Evolutionary conservation across 805 yeast species (phyloP).

Genomic region (Scheffersomyces amazonensis): DNA sequence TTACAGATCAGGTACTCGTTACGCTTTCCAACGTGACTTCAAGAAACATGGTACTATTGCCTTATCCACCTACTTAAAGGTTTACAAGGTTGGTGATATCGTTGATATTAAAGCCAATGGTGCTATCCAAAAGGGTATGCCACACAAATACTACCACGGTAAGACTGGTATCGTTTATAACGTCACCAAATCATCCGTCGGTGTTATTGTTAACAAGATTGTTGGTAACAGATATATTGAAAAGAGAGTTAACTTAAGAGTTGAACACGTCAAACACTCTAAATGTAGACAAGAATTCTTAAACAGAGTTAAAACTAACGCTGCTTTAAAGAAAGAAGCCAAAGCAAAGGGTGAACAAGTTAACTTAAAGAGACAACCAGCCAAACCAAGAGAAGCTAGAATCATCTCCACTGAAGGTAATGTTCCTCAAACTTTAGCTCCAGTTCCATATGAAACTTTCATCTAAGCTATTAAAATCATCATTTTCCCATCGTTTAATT

Average conservation of each 20-base stretch:
- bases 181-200: constrained; percentile 97
- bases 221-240: constrained; percentile 99
- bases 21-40: constrained; percentile 99
- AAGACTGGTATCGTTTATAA: constrained; percentile 99
- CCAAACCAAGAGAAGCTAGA: constrained; percentile 92
- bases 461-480: constrained; percentile 61
- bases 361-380: constrained; percentile 97
- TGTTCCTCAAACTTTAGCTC: constrained; percentile 96
- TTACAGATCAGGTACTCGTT: constrained; percentile 99
- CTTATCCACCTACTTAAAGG: constrained; percentile 94
- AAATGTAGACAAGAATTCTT: constrained; percentile 99
- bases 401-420: constrained; percentile 77
- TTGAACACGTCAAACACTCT: constrained; percentile 99
- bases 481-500: no score
- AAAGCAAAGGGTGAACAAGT: constrained; percentile 90
- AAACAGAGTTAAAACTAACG: constrained; percentile 97
- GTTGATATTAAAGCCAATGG: constrained; percentile 99
- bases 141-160: constrained; percentile 99
- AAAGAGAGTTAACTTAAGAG: constrained; percentile 97
- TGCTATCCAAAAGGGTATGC: constrained; percentile 99
- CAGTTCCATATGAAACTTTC: constrained; percentile 99
- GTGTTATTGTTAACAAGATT: constrained; percentile 97
- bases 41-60: constrained; percentile 94
- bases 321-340: constrained; percentile 90
- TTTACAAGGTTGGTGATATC: constrained; percentile 98